Conservation (phyloP, 352 stramenopile genomes). For the Globisporangium rhizosaccharum region DNA sequence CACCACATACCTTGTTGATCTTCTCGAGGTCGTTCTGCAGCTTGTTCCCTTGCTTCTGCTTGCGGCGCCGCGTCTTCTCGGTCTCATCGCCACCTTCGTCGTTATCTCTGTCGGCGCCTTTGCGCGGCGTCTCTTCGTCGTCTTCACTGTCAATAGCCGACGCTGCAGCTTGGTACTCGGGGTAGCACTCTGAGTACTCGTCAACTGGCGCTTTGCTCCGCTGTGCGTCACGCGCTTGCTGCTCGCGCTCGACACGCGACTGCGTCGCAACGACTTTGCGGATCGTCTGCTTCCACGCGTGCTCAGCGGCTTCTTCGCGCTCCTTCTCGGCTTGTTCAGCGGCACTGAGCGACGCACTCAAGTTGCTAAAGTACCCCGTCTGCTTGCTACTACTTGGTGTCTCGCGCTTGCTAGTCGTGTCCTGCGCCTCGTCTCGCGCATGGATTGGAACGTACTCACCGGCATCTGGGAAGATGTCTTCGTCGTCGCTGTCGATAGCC, state of each 20-base stretch:
- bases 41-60: slow-evolving; percentile 66
- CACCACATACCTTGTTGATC: slow-evolving; percentile 53
- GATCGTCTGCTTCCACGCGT: slow-evolving; percentile 54
- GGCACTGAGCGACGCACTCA: slow-evolving; percentile 64
- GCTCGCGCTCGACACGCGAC: slow-evolving; percentile 30
- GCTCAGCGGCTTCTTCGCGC: slow-evolving; percentile 38
- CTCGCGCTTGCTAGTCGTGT: slow-evolving; percentile 2
- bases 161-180: slow-evolving; percentile 30
- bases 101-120: slow-evolving; percentile 8
- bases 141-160: slow-evolving; percentile 50
- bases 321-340: slow-evolving; percentile 33
- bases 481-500: slow-evolving; percentile 41
- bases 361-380: slow-evolving; percentile 55
- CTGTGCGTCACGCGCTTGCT: slow-evolving; percentile 32
- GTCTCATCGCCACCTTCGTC: slow-evolving; percentile 18
- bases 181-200: slow-evolving; percentile 60
- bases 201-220: slow-evolving; percentile 30
- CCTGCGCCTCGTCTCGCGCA: slow-evolving; percentile 16
- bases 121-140: slow-evolving; percentile 42
- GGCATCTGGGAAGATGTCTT: slow-evolving; percentile 74
- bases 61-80: slow-evolving; percentile 40
- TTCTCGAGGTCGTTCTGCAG: slow-evolving; percentile 65
- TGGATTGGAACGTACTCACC: slow-evolving; percentile 68
- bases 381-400: background rate
- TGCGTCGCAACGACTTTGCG: slow-evolving; percentile 50